Conservation (phyloP, 2,329 filamentous ascomycete species). For the Neonectria neomacrospora region DNA sequence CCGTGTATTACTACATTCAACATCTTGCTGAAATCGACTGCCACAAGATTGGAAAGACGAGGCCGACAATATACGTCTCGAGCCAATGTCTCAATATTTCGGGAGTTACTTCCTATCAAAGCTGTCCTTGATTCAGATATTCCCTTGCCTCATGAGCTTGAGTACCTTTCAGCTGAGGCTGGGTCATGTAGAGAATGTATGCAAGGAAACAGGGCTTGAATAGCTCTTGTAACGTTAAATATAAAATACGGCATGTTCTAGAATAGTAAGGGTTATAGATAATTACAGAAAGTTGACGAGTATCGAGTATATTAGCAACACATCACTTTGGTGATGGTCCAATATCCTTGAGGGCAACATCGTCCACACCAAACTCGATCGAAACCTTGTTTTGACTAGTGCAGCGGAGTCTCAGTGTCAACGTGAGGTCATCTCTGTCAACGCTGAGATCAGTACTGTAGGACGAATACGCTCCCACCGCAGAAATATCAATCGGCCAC, state of each 20-base stretch:
- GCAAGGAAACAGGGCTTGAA: neutral
- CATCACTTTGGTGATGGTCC: neutral
- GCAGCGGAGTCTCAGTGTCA: constrained; percentile 25
- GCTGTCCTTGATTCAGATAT: too few relatives aligned
- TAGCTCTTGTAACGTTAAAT: neutral
- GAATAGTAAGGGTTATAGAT: neutral
- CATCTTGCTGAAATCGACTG: too few relatives aligned
- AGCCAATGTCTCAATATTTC: too few relatives aligned
- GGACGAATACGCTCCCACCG: neutral
- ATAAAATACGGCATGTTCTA: neutral
- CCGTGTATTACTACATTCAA: too few relatives aligned
- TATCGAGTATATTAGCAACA: neutral
- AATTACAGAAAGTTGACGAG: neutral
- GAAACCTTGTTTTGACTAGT: neutral
- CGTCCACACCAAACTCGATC: constrained; percentile 20
- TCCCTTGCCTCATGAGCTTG: too few relatives aligned
- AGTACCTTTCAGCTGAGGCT: too few relatives aligned
- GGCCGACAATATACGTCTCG: too few relatives aligned
- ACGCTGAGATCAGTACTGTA: constrained; percentile 6
- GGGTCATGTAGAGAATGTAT: too few relatives aligned
- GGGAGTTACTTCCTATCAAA: too few relatives aligned
- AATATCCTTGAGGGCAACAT: constrained; percentile 8
- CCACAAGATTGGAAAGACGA: too few relatives aligned
- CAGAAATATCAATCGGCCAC: neutral
- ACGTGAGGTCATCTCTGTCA: neutral